Percentiles rank a stretch among this genome's conserved stretches.
phyloP scores from a whole-genome alignment of 306 rosid species.

The Acmispon strigosus region DNA sequence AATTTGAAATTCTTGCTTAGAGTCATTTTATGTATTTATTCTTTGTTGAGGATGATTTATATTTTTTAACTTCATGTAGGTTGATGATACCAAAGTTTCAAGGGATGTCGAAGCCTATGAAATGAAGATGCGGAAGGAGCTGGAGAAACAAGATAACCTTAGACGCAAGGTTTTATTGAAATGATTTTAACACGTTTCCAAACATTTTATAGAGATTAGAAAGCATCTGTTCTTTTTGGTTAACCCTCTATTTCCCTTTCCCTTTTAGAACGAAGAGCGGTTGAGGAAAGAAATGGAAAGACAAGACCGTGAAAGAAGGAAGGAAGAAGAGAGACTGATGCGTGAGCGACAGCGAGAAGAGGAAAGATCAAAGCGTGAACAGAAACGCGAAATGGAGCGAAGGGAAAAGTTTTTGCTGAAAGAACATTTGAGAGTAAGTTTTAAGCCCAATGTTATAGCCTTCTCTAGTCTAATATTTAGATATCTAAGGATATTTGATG shows the following conservation, averaged over 20 bases:
- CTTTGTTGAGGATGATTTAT: constrained; percentile 12
- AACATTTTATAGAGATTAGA: neutral
- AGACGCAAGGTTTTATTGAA: constrained; percentile 65
- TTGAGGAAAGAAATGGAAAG: constrained; percentile 83
- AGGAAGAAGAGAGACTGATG: constrained; percentile 92
- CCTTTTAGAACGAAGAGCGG: constrained; percentile 69
- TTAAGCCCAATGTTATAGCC: neutral
- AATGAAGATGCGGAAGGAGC: constrained; percentile 76
- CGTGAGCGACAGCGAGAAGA: constrained; percentile 89
- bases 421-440: constrained; percentile 72
- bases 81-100: constrained; percentile 61
- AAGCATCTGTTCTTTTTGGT: neutral
- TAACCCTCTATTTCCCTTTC: constrained; percentile 18
- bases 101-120: constrained; percentile 86
- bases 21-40: constrained; percentile 16
- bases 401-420: constrained; percentile 84
- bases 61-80: constrained; percentile 35
- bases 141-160: constrained; percentile 89
- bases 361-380: constrained; percentile 85
- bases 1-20: neutral
- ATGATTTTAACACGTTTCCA: neutral
- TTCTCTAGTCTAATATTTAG: constrained; percentile 7
- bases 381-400: constrained; percentile 80
- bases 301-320: constrained; percentile 87
- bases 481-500: constrained; percentile 17